Percentiles rank a stretch among this genome's conserved stretches.
Conservation (phyloP, 2,329 filamentous ascomycete genomes). For the Chaetomium sp. region DNA sequence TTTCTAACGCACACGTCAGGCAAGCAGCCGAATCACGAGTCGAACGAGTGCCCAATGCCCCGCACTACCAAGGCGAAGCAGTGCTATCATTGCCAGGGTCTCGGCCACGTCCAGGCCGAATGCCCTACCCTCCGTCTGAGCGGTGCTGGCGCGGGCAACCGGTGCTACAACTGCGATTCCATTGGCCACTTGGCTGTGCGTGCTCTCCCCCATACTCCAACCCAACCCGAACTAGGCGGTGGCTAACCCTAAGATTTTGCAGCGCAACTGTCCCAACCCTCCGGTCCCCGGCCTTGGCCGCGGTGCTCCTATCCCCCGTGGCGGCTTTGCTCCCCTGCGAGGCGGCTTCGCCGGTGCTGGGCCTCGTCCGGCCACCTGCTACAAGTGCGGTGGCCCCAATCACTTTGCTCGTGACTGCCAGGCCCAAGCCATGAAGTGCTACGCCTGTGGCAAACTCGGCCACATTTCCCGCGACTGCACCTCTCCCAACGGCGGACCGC, state of each 20-base stretch:
- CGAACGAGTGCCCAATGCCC: slow-evolving; percentile 92
- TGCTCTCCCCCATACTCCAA: slow-evolving; percentile 17
- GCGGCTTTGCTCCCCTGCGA: slow-evolving; percentile 59
- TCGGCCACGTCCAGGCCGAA: slow-evolving; percentile 97
- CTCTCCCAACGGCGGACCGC: slow-evolving; percentile 87
- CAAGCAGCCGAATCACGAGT: slow-evolving; percentile 91
- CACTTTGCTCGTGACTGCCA: slow-evolving; percentile 98
- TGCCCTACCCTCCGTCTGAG: slow-evolving; percentile 93
- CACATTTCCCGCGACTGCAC: slow-evolving; percentile 94
- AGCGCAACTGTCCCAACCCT: slow-evolving; percentile 80
- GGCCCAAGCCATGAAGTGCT: slow-evolving; percentile 98
- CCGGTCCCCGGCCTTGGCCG: slow-evolving; percentile 55
- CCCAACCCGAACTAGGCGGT: background rate
- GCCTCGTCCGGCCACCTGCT: slow-evolving; percentile 63
- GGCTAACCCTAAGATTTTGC: background rate
- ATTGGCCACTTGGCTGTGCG: slow-evolving; percentile 84
- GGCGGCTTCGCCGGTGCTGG: slow-evolving; percentile 61
- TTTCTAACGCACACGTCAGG: slow-evolving; percentile 37
- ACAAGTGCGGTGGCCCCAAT: slow-evolving; percentile 81
- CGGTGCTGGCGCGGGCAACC: slow-evolving; percentile 71
- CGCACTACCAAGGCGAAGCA: slow-evolving; percentile 98
- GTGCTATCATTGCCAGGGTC: slow-evolving; percentile 98
- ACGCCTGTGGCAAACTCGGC: slow-evolving; percentile 89
- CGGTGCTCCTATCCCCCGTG: slow-evolving; percentile 63
- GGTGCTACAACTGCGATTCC: slow-evolving; percentile 96